Evolutionary conservation across 2,329 filamentous ascomycete genomes (phyloP).

Genomic region (Neoarthrinium moseri): DNA sequence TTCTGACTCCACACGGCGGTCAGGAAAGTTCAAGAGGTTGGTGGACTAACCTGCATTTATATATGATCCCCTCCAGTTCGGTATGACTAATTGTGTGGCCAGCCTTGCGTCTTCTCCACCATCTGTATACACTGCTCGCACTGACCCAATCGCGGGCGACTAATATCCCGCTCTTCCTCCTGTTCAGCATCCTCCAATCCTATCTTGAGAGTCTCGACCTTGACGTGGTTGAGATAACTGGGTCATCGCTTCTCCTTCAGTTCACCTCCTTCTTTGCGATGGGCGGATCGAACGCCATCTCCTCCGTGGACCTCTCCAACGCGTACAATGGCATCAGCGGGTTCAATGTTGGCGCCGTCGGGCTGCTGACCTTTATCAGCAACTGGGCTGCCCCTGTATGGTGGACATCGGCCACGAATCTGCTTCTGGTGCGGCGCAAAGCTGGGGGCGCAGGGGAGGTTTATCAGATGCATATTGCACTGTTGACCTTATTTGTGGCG

Average conservation of each 20-base stretch:
- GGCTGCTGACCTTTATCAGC: conserved; percentile 76
- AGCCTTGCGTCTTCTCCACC: conserved; percentile 55
- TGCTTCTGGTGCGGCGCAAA: conserved; percentile 49
- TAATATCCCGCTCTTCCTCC: conserved; percentile 81
- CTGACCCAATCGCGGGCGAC: conserved; percentile 83
- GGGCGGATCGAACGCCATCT: conserved; percentile 91
- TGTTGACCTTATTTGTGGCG: conserved; percentile 71
- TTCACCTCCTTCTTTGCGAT: conserved; percentile 85
- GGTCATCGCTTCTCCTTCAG: conserved; percentile 73
- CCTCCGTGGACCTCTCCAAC: conserved; percentile 89
- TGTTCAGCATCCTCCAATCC: conserved; percentile 63
- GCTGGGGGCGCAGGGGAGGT: conserved; percentile 18
- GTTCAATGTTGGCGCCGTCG: conserved; percentile 81
- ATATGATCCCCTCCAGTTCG: too few relatives aligned
- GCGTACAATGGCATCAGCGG: conserved; percentile 88
- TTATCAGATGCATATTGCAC: conserved; percentile 53
- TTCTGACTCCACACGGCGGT: conserved; percentile 31
- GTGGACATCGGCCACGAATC: conserved; percentile 70
- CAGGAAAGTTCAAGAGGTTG: too few relatives aligned
- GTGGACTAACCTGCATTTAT: too few relatives aligned
- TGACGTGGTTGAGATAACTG: conserved; percentile 58
- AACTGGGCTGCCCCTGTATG: conserved; percentile 93
- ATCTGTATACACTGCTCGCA: conserved; percentile 74
- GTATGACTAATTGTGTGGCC: too few relatives aligned
- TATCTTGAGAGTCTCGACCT: conserved; percentile 48